A percentile compares a stretch with the other conserved stretches of the same genome.
Evolutionary conservation across 2,329 filamentous ascomycete genomes (phyloP).

Genomic region (Fusarium beomiforme): DNA sequence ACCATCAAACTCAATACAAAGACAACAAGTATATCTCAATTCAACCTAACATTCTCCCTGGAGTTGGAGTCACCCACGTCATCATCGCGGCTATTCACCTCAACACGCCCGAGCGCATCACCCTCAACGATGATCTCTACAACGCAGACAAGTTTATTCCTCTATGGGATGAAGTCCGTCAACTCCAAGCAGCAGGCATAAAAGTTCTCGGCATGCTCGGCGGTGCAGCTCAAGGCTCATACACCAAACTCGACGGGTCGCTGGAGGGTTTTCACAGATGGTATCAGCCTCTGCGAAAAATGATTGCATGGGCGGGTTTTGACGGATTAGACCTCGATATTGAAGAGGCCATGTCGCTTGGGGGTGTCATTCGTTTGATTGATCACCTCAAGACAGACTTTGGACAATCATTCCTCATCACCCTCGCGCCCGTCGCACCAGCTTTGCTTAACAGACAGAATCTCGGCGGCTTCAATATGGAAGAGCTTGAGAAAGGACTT

Average conservation of each 20-base stretch:
- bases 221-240: slow-evolving; percentile 81
- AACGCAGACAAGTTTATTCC: slow-evolving; percentile 70
- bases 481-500: slow-evolving; percentile 70
- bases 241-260: slow-evolving; percentile 62
- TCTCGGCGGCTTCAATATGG: slow-evolving; percentile 82
- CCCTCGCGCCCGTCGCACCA: slow-evolving; percentile 81
- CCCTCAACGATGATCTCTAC: slow-evolving; percentile 80
- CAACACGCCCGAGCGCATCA: slow-evolving; percentile 72
- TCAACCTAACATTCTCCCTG: slow-evolving; percentile 55
- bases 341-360: slow-evolving; percentile 76
- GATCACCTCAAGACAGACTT: slow-evolving; percentile 75
- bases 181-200: slow-evolving; percentile 76
- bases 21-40: slow-evolving; percentile 57
- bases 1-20: slow-evolving; percentile 60
- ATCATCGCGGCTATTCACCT: slow-evolving; percentile 86
- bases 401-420: slow-evolving; percentile 75
- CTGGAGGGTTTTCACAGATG: slow-evolving; percentile 74
- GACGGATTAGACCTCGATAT: slow-evolving; percentile 80
- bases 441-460: slow-evolving; percentile 67
- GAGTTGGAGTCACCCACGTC: slow-evolving; percentile 73
- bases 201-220: slow-evolving; percentile 87
- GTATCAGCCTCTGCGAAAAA: slow-evolving; percentile 72
- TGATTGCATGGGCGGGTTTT: slow-evolving; percentile 68
- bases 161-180: slow-evolving; percentile 78
- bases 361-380: slow-evolving; percentile 71